These are phyloP conservation scores for Aureobasidium sp. DNA, from an alignment of 2,329 filamentous ascomycete genomes.

Conservation along the genomic window DNA sequence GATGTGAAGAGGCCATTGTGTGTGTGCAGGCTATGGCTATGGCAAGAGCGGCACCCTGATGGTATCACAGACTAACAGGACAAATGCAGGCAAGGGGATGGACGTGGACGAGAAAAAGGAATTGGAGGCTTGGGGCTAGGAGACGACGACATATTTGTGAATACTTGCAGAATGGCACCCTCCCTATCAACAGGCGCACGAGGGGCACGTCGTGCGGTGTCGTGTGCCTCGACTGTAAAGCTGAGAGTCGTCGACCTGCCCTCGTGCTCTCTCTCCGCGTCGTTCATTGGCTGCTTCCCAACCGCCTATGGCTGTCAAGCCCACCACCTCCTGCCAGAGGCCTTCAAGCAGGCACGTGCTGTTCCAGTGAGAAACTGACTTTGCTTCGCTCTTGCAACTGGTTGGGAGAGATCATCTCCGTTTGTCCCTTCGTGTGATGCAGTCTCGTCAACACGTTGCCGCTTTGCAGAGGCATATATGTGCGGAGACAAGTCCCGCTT, in stretches of 20 bases:
- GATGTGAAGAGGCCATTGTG: constrained; percentile 57
- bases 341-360: constrained; percentile 1
- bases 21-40: background rate
- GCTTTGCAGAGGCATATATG: background rate
- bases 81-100: constrained; percentile 1
- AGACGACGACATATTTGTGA: constrained; percentile 8
- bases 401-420: background rate
- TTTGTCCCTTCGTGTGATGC: background rate
- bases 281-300: background rate
- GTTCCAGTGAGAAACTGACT: constrained; percentile 10
- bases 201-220: constrained; percentile 9
- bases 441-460: background rate
- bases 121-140: background rate
- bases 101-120: background rate
- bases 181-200: constrained; percentile 12
- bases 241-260: constrained; percentile 5
- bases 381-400: background rate
- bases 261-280: constrained; percentile 10
- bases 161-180: constrained; percentile 3
- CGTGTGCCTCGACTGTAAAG: constrained; percentile 11
- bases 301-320: constrained; percentile 1
- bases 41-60: background rate
- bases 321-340: constrained; percentile 4
- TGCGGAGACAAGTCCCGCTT: background rate
- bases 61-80: background rate